These are phyloP conservation scores for Ephemerocybe angulata DNA, from an alignment of 768 basidiomycete genomes.

Conservation along the genomic window DNA sequence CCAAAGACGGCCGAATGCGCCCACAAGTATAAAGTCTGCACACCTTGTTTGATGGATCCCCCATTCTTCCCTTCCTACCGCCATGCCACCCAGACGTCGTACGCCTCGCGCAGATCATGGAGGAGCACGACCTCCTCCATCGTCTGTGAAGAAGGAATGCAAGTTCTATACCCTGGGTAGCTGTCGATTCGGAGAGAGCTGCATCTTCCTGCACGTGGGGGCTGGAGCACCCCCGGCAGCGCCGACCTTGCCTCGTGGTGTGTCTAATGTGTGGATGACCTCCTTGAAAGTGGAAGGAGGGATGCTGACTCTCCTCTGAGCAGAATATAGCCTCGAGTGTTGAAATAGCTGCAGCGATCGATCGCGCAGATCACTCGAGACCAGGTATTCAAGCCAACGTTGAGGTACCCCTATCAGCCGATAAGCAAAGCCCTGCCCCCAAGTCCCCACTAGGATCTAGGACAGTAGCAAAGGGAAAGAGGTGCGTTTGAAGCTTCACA, in stretches of 20 bases:
- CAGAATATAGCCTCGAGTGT: too few species aligned
- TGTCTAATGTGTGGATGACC: not conserved
- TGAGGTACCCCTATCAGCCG: too few species aligned
- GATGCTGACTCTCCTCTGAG: too few species aligned
- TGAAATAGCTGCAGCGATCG: too few species aligned
- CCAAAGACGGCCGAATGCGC: too few species aligned
- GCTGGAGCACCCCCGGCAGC: not conserved
- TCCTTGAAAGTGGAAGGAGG: too few species aligned
- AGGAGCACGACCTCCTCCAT: not conserved
- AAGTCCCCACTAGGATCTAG: too few species aligned
- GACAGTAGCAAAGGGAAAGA: too few species aligned
- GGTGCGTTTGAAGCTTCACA: too few species aligned
- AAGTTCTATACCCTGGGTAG: not conserved
- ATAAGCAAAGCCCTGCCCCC: too few species aligned
- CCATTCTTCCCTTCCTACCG: not conserved
- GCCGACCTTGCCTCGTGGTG: not conserved
- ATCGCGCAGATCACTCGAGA: too few species aligned
- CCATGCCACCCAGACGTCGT: constrained; percentile 2
- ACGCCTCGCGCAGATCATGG: not conserved
- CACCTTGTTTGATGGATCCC: not conserved
- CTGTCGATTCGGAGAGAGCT: constrained; percentile 3
- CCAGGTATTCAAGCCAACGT: too few species aligned
- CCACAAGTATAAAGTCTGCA: not conserved
- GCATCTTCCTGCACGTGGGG: constrained; percentile 2
- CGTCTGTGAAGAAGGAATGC: constrained; percentile 1